These are phyloP conservation scores for Aspergillus fijiensis DNA, from an alignment of 2,329 filamentous ascomycete genomes.

Conservation along the genomic window DNA sequence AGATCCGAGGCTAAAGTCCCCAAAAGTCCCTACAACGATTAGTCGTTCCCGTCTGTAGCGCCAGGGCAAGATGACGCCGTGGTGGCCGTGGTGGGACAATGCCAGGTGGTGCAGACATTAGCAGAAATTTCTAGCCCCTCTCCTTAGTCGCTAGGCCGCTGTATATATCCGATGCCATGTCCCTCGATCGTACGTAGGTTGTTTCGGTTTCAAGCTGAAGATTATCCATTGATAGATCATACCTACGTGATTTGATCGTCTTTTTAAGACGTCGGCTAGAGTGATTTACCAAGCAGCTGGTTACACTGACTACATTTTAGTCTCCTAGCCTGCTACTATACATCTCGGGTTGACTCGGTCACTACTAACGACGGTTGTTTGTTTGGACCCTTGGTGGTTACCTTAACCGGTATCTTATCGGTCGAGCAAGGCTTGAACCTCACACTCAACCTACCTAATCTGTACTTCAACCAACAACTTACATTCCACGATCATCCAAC, in stretches of 20 bases:
- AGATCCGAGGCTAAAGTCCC: not conserved
- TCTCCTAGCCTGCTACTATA: not conserved
- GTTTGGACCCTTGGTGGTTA: not conserved
- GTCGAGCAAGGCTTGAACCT: not conserved
- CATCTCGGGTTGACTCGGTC: not conserved
- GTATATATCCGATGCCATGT: not conserved
- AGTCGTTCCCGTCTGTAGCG: not conserved
- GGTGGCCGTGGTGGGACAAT: not conserved
- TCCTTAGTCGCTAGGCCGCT: not conserved
- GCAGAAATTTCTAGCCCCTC: not conserved
- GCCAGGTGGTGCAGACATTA: not conserved
- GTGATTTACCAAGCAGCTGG: not conserved
- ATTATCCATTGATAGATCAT: not conserved
- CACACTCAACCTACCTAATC: not conserved
- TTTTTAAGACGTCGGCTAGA: not conserved
- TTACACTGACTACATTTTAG: not conserved
- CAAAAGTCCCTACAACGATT: not conserved
- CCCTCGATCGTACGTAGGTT: not conserved
- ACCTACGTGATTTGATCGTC: not conserved
- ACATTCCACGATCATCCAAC: no score
- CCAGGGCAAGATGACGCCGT: not conserved
- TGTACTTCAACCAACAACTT: not conserved
- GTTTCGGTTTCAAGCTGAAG: not conserved
- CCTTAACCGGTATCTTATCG: not conserved
- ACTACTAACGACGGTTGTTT: not conserved